These are phyloP conservation scores for Massariosphaeria phaeospora DNA, from an alignment of 495 filamentous ascomycete genomes.

Conservation along the genomic window DNA sequence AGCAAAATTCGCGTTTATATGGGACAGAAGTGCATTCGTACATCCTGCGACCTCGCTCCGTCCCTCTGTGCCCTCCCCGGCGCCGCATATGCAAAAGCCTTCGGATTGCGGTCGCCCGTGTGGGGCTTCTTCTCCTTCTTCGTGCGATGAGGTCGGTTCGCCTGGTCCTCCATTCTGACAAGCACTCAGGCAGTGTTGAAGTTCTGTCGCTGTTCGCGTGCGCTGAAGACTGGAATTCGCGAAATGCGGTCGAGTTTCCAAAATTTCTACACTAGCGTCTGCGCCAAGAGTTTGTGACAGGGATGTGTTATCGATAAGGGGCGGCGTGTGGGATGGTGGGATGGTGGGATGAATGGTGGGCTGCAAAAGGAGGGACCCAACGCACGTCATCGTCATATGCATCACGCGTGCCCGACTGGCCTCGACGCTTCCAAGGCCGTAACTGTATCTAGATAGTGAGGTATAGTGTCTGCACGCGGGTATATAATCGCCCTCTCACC, in stretches of 20 bases:
- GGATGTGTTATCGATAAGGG: slow-evolving; percentile 28
- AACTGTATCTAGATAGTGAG: neutral
- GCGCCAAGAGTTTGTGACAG: slow-evolving; percentile 23
- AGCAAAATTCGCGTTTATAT: neutral
- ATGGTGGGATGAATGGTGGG: neutral
- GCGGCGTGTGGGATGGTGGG: neutral
- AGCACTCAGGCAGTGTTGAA: no score
- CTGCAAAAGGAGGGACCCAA: slow-evolving; percentile 6
- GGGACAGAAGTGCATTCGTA: slow-evolving; percentile 40
- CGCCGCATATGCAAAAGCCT: slow-evolving; percentile 82
- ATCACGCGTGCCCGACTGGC: neutral
- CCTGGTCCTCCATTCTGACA: slow-evolving; percentile 89
- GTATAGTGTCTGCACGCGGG: no score
- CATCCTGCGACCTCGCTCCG: slow-evolving; percentile 87
- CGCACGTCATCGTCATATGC: slow-evolving; percentile 23
- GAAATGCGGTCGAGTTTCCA: slow-evolving; percentile 1
- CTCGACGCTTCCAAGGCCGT: slow-evolving; percentile 9
- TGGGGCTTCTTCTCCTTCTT: slow-evolving; percentile 88
- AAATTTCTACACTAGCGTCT: slow-evolving; percentile 22
- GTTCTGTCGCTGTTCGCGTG: no score
- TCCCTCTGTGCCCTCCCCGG: slow-evolving; percentile 79
- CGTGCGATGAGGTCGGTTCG: slow-evolving; percentile 80
- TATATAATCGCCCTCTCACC: slow-evolving; percentile 17
- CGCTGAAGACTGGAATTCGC: no score
- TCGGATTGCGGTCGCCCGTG: slow-evolving; percentile 67